Conservation (phyloP, 345 rosid species). For the Salix viminalis region DNA sequence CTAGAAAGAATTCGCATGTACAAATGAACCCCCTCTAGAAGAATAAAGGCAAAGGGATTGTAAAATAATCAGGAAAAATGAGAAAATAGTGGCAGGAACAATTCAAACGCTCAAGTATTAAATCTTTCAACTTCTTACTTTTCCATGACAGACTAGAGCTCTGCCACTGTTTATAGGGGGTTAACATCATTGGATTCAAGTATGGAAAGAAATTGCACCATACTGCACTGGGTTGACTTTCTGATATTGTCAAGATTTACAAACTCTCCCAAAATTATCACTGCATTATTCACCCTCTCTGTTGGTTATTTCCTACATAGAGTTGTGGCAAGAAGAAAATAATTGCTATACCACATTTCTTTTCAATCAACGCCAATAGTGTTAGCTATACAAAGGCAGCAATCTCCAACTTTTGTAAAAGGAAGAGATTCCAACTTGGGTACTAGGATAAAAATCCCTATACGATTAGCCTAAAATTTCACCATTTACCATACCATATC, state of each 20-base stretch:
- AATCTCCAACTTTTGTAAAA: not conserved
- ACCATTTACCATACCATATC: not conserved
- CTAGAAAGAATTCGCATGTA: not conserved
- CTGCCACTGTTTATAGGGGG: not conserved
- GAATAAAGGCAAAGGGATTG: not conserved
- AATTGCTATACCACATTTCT: not conserved
- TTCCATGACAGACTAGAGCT: not conserved
- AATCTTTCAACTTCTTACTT: not conserved
- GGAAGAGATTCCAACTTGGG: not conserved
- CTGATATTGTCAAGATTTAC: not conserved
- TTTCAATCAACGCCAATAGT: not conserved
- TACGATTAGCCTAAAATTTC: not conserved
- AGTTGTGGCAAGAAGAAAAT: not conserved
- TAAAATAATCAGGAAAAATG: not conserved
- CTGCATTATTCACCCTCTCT: not conserved
- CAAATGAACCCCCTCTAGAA: not conserved
- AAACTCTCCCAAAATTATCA: not conserved
- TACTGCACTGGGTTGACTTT: not conserved
- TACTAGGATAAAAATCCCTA: not conserved
- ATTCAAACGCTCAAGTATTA: not conserved
- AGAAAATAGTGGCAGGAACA: not conserved
- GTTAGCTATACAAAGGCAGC: not conserved
- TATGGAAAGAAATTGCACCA: not conserved
- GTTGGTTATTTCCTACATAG: not conserved
- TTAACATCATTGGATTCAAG: not conserved